Evolutionary conservation across 1,139 yeast species (phyloP), one percentile per base, ranked within the genome.

Genomic region (Keqinozyma sinolaborantium): DNA sequence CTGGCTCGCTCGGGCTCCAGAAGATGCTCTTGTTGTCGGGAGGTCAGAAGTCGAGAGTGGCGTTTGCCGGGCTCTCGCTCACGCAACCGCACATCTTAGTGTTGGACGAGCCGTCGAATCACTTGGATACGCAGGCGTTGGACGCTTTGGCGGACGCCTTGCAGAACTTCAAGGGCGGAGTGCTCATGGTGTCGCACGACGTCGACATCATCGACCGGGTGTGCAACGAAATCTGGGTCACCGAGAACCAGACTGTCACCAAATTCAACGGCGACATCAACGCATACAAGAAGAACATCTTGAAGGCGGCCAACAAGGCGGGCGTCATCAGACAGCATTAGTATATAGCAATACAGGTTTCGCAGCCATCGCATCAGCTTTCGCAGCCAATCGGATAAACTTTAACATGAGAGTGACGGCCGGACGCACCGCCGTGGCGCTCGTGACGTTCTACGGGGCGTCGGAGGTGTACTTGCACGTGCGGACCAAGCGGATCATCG

Each of bases 11-110:
- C 32, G 96, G 97, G 40, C 69, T 92, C 49, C 97, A 90, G 54
- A 88, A 85, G 59, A 87, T 92, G 83, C 79, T 79, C 51, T 68
- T 84, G 33, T 68, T 92, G 36, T 92, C 97, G 8, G 98, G 98
- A 58, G 98, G 98, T 69, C 98, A 92, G 56, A 94, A 92, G 58
- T 88, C 97, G 24, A 80, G 98, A 66, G 98, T 92, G 27, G 97
- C 97, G 0, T 92, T 92, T 64, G 97, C 98, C 9, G 92, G 96
- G 14, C 71, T 92, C 44, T 88, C 97, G 62, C 70, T 92, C 51
- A 76, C 77, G 43, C 83, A 83, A 43, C 98, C 98, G n/a, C 98
- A 92, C 56, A 79, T 92, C 29, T 70, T 92, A 49, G 79, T 92
- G 53, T 70, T 92, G 47, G 99, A 92, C 70, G 99, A 94, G 73